Conservation (phyloP, 2,329 filamentous ascomycete genomes). For the Orbilia quercus region DNA sequence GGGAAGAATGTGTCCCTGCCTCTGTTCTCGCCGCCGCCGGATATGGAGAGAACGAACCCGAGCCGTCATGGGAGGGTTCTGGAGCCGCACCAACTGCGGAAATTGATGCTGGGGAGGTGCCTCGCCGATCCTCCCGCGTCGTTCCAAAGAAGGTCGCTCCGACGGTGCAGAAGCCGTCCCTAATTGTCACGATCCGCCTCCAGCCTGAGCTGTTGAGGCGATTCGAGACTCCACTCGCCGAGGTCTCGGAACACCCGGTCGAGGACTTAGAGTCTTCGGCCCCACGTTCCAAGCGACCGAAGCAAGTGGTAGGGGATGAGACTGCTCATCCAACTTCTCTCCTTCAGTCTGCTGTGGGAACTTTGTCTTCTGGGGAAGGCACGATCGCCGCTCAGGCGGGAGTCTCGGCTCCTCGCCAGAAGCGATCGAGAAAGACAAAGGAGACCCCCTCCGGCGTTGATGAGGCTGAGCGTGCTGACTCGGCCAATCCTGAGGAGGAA, state of each 20-base stretch:
- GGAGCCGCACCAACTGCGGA: conserved; percentile 28
- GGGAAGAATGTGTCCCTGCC: conserved; percentile 19
- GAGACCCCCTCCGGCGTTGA: conserved; percentile 8
- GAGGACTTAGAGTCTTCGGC: conserved; percentile 25
- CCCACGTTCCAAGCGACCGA: conserved; percentile 30
- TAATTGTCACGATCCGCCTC: conserved; percentile 25
- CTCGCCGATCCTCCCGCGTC: conserved; percentile 49
- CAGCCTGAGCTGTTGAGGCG: conserved; percentile 24
- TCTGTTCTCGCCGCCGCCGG: background rate
- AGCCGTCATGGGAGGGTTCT: conserved; percentile 24
- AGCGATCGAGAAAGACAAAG: conserved; percentile 37
- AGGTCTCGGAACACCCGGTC: conserved; percentile 10
- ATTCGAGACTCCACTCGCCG: background rate
- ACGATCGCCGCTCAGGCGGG: conserved; percentile 5
- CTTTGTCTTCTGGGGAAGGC: background rate
- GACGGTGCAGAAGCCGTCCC: conserved; percentile 23
- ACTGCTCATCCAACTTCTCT: conserved; percentile 17
- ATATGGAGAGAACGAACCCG: conserved; percentile 23
- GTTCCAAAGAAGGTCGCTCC: conserved; percentile 41
- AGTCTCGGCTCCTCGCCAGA: conserved; percentile 22
- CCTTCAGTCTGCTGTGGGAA: background rate
- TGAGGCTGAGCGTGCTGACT: conserved; percentile 4
- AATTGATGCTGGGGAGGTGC: conserved; percentile 24
- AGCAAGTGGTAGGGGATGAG: conserved; percentile 17
- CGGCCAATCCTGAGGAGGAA: conserved; percentile 29